These are phyloP conservation scores for Nakataea oryzae DNA, from an alignment of 2,329 filamentous ascomycete genomes.

Conservation along the genomic window DNA sequence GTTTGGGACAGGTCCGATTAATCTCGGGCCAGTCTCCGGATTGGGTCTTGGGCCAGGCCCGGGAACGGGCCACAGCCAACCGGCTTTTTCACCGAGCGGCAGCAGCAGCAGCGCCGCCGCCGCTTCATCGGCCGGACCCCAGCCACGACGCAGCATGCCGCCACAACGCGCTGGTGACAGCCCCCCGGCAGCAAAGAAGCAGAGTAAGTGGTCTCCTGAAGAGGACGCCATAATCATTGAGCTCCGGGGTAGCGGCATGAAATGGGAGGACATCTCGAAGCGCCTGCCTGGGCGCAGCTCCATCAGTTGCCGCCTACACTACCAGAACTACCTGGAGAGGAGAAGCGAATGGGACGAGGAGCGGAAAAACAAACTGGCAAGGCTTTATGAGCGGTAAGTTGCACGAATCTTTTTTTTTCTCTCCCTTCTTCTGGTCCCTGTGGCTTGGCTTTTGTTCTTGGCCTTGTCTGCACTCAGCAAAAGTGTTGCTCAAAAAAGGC, in stretches of 20 bases:
- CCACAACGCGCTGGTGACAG: slow-evolving; percentile 45
- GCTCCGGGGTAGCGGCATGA: slow-evolving; percentile 83
- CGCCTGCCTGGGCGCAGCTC: slow-evolving; percentile 80
- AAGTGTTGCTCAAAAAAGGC: not conserved
- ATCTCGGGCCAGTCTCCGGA: not conserved
- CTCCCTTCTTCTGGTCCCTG: no score
- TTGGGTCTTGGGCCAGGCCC: slow-evolving; percentile 4
- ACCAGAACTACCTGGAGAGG: slow-evolving; percentile 93
- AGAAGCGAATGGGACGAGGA: slow-evolving; percentile 95
- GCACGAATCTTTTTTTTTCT: not conserved
- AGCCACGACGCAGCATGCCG: slow-evolving; percentile 39
- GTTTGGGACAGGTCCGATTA: not conserved
- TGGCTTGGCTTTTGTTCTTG: slow-evolving; percentile 7
- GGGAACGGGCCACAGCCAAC: not conserved
- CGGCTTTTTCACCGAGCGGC: not conserved
- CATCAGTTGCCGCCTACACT: slow-evolving; percentile 89
- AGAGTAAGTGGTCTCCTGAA: slow-evolving; percentile 92
- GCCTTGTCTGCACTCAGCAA: no score
- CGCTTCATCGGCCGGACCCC: not conserved
- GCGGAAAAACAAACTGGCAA: slow-evolving; percentile 90
- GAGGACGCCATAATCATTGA: slow-evolving; percentile 93
- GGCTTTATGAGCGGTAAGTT: slow-evolving; percentile 83
- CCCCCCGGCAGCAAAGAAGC: slow-evolving; percentile 65
- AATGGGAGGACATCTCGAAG: slow-evolving; percentile 98
- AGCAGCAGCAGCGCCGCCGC: not conserved